Conservation (phyloP, 306 rosid genomes). For the Fragaria vesca region DNA sequence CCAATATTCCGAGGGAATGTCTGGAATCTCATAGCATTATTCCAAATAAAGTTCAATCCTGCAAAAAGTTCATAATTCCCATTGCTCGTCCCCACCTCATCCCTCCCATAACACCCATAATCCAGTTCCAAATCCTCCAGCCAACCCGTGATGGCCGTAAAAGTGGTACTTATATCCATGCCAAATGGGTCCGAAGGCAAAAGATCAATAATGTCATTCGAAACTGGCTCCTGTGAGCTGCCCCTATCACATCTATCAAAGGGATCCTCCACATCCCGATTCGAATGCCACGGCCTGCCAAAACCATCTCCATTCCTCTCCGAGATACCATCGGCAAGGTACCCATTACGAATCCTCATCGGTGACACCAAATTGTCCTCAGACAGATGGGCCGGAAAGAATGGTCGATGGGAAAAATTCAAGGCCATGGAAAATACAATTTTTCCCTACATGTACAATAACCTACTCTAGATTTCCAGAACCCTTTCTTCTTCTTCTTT, state of each 20-base stretch:
- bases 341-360: conserved; percentile 64
- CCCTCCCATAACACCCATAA: conserved; percentile 47
- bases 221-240: conserved; percentile 56
- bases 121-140: conserved; percentile 73
- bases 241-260: conserved; percentile 59
- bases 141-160: conserved; percentile 84
- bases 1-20: conserved; percentile 34
- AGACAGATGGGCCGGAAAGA: conserved; percentile 38
- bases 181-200: conserved; percentile 96
- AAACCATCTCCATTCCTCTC: conserved; percentile 59
- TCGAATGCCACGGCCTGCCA: conserved; percentile 48
- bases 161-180: conserved; percentile 60
- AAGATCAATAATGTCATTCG: conserved; percentile 74
- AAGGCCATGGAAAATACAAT: conserved; percentile 44
- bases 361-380: conserved; percentile 51
- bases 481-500: neutral
- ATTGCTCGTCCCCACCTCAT: conserved; percentile 40
- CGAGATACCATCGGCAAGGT: conserved; percentile 47
- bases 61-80: conserved; percentile 53
- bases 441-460: conserved; percentile 7
- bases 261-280: conserved; percentile 48
- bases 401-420: conserved; percentile 50
- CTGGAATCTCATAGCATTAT: conserved; percentile 60
- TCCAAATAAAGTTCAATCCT: conserved; percentile 62
- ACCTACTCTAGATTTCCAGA: conserved; percentile 22